Evolutionary conservation across 768 basidiomycete genomes (phyloP), one percentile per base, ranked within the genome.

Genomic region (Rhizopogon vinicolor): DNA sequence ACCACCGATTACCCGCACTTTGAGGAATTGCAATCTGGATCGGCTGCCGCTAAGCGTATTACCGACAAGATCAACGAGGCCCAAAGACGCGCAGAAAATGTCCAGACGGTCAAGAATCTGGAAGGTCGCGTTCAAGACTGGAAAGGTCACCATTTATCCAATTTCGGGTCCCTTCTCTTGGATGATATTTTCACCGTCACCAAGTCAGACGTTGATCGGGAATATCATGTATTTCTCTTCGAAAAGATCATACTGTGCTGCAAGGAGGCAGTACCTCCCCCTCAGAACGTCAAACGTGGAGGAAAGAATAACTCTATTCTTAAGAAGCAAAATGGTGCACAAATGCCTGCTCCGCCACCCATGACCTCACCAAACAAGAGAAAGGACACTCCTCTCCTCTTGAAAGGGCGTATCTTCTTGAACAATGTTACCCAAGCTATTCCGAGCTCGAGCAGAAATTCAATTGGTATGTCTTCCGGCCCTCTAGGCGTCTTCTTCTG

Each of bases 201-300:
- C 63, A 99, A 98, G 73, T 90, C 88, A 48, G 94, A 95, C 56
- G 90, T 94, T 64, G 94, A 98, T 69, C 84, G 97, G 62, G 97
- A 99, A 71, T 98, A 98, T 65, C 93, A 96, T 62, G 95, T 99
- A 55, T 99, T 98, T 80, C 78, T 99, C 37, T 99, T 99, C 62
- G 95, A 98, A 75, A 93, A 93, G 75, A 99, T 99, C 71, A 93
- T 99, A 61, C 81, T 98, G 19, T 99, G 97, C 73, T 98, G 97
- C 79, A 98, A 98, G 70, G 97, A 98, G 69, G 87, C 89, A 6
- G 66, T 78, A 14, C 77, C 78, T 5, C 78, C 79, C 6, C 76
- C 80, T 10, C 76, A 78, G 37, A 84, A 80, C 58, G 78, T 80
- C 41, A 84, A 82, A 70, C 91, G 92, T 72, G 76, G 75, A 40